Evolutionary conservation across 371 early-diverging fungal genomes (phyloP).

Genomic region (Capillidium rhysosporum): DNA sequence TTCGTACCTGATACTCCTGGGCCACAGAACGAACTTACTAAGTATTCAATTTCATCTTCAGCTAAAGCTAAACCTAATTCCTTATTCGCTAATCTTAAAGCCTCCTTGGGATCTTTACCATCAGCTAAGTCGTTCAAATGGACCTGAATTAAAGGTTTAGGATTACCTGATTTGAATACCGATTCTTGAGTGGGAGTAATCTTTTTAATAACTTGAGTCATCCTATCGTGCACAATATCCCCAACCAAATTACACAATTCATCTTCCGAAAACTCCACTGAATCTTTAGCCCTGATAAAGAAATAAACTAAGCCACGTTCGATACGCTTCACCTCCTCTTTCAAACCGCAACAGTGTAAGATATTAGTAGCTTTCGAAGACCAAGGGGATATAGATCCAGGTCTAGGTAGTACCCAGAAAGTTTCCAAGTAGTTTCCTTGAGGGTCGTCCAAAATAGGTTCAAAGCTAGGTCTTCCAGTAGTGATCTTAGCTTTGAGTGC

Average conservation of each 20-base stretch:
- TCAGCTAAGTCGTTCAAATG: slow-evolving; percentile 21
- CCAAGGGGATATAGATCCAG: slow-evolving; percentile 96
- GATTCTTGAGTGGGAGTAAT: slow-evolving; percentile 33
- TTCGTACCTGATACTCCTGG: slow-evolving; percentile 16
- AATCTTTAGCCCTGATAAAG: slow-evolving; percentile 10
- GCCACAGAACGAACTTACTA: slow-evolving; percentile 67
- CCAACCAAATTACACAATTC: slow-evolving; percentile 14
- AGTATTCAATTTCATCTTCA: slow-evolving; percentile 83
- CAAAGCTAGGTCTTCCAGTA: neutral
- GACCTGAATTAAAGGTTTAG: slow-evolving; percentile 59
- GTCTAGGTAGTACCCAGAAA: slow-evolving; percentile 58
- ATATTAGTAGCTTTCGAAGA: slow-evolving; percentile 96
- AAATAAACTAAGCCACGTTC: slow-evolving; percentile 72
- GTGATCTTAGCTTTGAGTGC: neutral
- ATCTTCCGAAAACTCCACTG: slow-evolving; percentile 10
- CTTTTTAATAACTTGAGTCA: slow-evolving; percentile 64
- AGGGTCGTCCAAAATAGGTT: neutral
- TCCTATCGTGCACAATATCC: slow-evolving; percentile 66
- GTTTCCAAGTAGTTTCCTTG: slow-evolving; percentile 15
- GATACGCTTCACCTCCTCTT: slow-evolving; percentile 42
- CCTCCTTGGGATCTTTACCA: slow-evolving; percentile 27
- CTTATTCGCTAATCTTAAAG: slow-evolving; percentile 55
- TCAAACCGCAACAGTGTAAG: slow-evolving; percentile 66
- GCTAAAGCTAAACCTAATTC: slow-evolving; percentile 84
- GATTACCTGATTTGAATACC: slow-evolving; percentile 52